Conservation (phyloP, 2,329 filamentous ascomycete species). For the Botryotinia convoluta region DNA sequence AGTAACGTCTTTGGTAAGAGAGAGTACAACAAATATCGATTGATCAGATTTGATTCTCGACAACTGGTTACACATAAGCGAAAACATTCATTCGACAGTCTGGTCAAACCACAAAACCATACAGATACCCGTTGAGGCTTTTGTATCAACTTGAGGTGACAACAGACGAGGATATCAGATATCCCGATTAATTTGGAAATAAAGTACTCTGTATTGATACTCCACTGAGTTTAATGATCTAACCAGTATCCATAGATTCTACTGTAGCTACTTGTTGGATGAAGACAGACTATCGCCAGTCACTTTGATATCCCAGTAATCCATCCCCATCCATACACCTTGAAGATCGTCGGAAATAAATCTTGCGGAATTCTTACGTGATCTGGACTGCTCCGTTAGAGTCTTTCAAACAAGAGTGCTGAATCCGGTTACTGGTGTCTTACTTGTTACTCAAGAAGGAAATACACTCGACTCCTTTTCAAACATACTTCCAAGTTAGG, state of each 20-base stretch:
- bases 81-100: background rate
- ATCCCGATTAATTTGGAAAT: background rate
- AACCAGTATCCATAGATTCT: background rate
- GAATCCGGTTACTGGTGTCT: background rate
- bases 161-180: background rate
- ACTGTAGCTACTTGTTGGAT: background rate
- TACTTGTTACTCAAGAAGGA: background rate
- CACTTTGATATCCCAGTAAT: background rate
- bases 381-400: background rate
- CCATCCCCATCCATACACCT: background rate
- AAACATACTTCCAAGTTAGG: background rate
- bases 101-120: background rate
- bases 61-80: background rate
- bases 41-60: conserved; percentile 13
- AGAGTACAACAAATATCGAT: background rate
- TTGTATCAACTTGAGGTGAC: background rate
- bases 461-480: background rate
- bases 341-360: background rate
- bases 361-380: conserved; percentile 7
- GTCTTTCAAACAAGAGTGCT: background rate
- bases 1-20: conserved; percentile 1
- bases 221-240: background rate
- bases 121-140: background rate
- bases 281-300: background rate
- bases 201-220: background rate